Evolutionary conservation across 116 monocot genomes (phyloP).

Genomic region (Posidonia oceanica): DNA sequence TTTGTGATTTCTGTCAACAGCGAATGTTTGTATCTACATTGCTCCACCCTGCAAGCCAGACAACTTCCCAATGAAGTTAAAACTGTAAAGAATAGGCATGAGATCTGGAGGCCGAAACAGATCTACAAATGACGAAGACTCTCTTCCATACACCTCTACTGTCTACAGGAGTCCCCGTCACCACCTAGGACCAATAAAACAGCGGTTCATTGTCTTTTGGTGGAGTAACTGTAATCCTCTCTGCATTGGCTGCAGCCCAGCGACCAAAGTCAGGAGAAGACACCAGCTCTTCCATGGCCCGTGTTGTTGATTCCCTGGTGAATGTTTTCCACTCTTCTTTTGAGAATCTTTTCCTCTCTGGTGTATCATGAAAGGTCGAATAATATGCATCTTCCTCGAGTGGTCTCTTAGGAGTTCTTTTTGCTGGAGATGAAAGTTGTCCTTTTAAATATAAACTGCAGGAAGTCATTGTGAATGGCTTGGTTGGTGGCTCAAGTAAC

Average conservation of each 20-base stretch:
- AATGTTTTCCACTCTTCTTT: constrained; percentile 63
- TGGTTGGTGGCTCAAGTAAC: not conserved
- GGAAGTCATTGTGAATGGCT: not conserved
- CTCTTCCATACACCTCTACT: too few relatives aligned
- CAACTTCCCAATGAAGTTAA: too few relatives aligned
- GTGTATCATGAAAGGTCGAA: constrained; percentile 51
- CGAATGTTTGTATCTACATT: too few relatives aligned
- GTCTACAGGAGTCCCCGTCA: too few relatives aligned
- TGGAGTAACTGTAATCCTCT: constrained; percentile 39
- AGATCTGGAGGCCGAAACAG: too few relatives aligned
- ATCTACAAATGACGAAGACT: too few relatives aligned
- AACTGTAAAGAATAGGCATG: too few relatives aligned
- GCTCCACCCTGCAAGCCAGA: too few relatives aligned
- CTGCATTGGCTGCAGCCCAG: constrained; percentile 41
- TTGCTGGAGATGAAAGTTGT: constrained; percentile 4
- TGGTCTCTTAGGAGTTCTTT: constrained; percentile 8
- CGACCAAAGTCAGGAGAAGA: constrained; percentile 48
- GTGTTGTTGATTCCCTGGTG: constrained; percentile 31
- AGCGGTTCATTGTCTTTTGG: not conserved
- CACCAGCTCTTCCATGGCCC: constrained; percentile 39
- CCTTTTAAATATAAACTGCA: constrained; percentile 6
- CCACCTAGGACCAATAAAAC: too few relatives aligned
- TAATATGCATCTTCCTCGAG: constrained; percentile 19
- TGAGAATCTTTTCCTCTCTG: constrained; percentile 40
- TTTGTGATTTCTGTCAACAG: too few relatives aligned